Conservation (phyloP, 2,329 filamentous ascomycete species). For the Verticillium dahliae region DNA sequence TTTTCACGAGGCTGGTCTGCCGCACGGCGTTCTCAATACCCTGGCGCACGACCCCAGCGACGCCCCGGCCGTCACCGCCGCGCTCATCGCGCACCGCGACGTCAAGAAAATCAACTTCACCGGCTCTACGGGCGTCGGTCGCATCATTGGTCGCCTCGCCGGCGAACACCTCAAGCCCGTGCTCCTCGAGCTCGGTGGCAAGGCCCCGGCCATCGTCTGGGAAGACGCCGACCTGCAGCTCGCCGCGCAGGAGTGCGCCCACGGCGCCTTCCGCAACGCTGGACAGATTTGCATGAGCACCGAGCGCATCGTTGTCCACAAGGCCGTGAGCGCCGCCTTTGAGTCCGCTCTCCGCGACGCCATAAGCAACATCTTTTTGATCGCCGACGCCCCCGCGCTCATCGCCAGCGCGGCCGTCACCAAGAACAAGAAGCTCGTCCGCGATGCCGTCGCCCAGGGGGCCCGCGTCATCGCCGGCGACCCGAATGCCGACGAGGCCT, state of each 20-base stretch:
- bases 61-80: conserved; percentile 59
- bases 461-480: conserved; percentile 37
- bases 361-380: conserved; percentile 32
- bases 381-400: conserved; percentile 58
- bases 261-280: conserved; percentile 65
- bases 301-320: conserved; percentile 61
- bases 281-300: conserved; percentile 87
- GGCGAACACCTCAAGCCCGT: conserved; percentile 73
- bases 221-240: conserved; percentile 71
- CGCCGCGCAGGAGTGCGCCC: conserved; percentile 60
- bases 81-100: conserved; percentile 58
- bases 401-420: conserved; percentile 59
- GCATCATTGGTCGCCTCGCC: conserved; percentile 62
- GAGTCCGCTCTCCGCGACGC: conserved; percentile 32
- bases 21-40: conserved; percentile 67
- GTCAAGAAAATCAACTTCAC: conserved; percentile 86
- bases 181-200: conserved; percentile 77
- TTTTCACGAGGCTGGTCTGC: conserved; percentile 69
- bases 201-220: conserved; percentile 71
- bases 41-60: conserved; percentile 60
- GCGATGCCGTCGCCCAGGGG: conserved; percentile 60
- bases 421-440: conserved; percentile 52
- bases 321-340: conserved; percentile 38
- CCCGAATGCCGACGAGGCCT: conserved; percentile 17
- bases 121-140: conserved; percentile 66